Evolutionary conservation across 1,284 basidiomycete genomes (phyloP), one percentile per base, ranked within the genome.

Genomic region (Abortiporus biennis): DNA sequence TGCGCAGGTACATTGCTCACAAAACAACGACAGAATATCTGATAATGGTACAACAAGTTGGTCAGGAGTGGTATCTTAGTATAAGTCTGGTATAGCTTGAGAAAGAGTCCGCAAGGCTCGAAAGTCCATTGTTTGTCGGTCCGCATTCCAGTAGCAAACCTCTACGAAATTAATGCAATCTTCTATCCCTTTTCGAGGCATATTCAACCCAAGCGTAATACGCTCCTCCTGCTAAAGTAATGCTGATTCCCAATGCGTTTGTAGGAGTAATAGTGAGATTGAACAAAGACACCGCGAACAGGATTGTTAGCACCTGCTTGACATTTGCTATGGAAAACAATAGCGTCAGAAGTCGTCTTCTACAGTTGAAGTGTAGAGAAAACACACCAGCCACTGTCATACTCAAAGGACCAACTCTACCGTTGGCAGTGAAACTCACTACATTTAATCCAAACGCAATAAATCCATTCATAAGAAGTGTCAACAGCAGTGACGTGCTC

Each of bases 241-340:
- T 64, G 8, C 73, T 37, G 46, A 96, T 93, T 1, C 93, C 93
- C 23, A 87, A 50, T 13, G 75, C 79, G 57, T 96, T 96, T 45
- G 74, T 74, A 20, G 72, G 67, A 1, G 84, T 86, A 59, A 96
- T 90, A 8, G 76, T 75, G 37, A 95, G 65, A 57, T 92, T 67
- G 64, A 96, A 96, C 24, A 95, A 72, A 27, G 75, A 53, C 8
- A 96, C 88, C 0, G 92, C 90, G 40, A 85, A 78, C 2, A 92
- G 69, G 49, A 96, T 84, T 1, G 92, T 94, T 48, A 96, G 63
- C n/a, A 92, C 93, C 59, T 96, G 93, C 65, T 97, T 97, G 44
- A 92, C 79, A 57, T 93, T 92, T 40, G 82, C 89, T 86, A 52
- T 6, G 44, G 23, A 34, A 37, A n/a, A n/a, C n/a, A n/a, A 39